phyloP scores from a whole-genome alignment of 768 basidiomycete genomes.

The Kwoniella europaea region DNA sequence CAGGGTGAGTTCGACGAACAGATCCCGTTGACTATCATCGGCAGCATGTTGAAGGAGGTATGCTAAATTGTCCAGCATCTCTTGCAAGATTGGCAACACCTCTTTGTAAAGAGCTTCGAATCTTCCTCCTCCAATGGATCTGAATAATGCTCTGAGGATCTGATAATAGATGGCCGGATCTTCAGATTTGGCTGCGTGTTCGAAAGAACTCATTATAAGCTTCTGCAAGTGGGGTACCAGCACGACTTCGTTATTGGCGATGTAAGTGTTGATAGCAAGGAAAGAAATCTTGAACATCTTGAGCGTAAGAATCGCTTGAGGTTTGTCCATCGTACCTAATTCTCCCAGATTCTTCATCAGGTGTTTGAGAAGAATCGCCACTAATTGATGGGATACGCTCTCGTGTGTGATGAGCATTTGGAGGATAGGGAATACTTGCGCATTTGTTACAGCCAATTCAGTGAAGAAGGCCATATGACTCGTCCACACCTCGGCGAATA shows the following conservation, averaged over 20 bases:
- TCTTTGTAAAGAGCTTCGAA: constrained; percentile 96
- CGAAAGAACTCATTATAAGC: constrained; percentile 94
- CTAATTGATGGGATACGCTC: constrained; percentile 73
- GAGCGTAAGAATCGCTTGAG: constrained; percentile 80
- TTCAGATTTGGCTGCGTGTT: constrained; percentile 84
- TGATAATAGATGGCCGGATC: constrained; percentile 93
- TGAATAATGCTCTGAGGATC: constrained; percentile 87
- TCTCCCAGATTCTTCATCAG: constrained; percentile 79
- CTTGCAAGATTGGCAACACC: constrained; percentile 91
- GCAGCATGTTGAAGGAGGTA: constrained; percentile 84
- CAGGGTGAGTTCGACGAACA: constrained; percentile 95
- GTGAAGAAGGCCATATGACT: constrained; percentile 91
- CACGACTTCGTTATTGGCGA: constrained; percentile 81
- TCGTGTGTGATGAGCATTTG: constrained; percentile 82
- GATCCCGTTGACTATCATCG: constrained; percentile 71
- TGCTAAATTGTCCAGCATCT: constrained; percentile 94
- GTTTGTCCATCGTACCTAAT: constrained; percentile 77
- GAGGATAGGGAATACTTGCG: constrained; percentile 79
- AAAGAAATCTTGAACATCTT: constrained; percentile 96
- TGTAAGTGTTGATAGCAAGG: constrained; percentile 75
- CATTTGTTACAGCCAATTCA: constrained; percentile 74
- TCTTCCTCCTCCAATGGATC: constrained; percentile 73
- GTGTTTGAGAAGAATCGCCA: constrained; percentile 86
- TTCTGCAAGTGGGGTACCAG: constrained; percentile 91
- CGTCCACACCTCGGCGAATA: constrained; percentile 96